Percentiles rank a stretch among this genome's conserved stretches.
phyloP scores from a whole-genome alignment of 2,329 filamentous ascomycete species.

The Scedosporium apiospermum region DNA sequence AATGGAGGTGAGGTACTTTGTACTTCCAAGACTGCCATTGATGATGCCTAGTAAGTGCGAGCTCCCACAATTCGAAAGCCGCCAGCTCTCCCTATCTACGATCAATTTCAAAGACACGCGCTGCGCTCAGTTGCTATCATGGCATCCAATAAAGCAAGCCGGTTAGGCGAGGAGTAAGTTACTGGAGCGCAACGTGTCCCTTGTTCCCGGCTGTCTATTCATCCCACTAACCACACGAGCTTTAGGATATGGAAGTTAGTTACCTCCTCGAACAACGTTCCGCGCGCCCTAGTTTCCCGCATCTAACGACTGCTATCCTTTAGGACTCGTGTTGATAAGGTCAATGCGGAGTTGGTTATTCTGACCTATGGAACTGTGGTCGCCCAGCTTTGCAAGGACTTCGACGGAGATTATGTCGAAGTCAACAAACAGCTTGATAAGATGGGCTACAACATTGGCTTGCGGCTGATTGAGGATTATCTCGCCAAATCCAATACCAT shows the following conservation, averaged over 20 bases:
- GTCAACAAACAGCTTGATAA: constrained; percentile 97
- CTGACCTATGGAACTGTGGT: constrained; percentile 98
- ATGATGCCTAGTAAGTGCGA: neutral
- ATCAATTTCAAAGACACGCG: neutral
- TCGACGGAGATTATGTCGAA: constrained; percentile 84
- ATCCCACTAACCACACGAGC: constrained; percentile 19
- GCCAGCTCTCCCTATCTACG: neutral
- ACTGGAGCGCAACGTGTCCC: neutral
- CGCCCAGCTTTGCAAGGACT: constrained; percentile 92
- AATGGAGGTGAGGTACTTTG: too few species aligned
- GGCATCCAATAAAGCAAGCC: constrained; percentile 52
- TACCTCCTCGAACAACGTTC: neutral
- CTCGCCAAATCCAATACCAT: constrained; percentile 87
- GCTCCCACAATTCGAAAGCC: neutral
- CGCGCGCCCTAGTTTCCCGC: neutral
- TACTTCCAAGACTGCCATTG: neutral
- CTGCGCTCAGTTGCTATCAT: constrained; percentile 21
- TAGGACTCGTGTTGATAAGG: constrained; percentile 92
- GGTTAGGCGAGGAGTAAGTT: constrained; percentile 53
- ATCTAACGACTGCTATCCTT: constrained; percentile 1
- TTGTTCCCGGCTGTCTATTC: neutral
- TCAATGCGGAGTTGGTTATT: constrained; percentile 94
- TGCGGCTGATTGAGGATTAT: constrained; percentile 94
- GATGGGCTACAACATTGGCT: constrained; percentile 98
- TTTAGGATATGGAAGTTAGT: constrained; percentile 86